Base-by-base conservation (phyloP, 257 asterid species). In the Jacaranda copaia region DNA sequence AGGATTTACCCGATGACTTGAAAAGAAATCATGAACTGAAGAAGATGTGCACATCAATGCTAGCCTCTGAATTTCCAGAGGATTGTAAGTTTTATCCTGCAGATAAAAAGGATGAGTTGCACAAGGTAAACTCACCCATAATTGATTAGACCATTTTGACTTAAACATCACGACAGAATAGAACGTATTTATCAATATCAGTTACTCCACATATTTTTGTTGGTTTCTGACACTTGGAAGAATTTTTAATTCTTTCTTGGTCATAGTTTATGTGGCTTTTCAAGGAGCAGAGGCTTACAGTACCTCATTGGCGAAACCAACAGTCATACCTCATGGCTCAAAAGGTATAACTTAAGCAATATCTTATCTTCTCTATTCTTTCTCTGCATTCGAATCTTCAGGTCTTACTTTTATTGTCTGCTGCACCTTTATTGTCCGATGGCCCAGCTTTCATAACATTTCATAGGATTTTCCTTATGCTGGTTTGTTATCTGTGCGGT, bases 51-150 rank as follows among this genome's bases (percentile, higher is more conserved):
- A 80, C 77, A 36, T 84, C 96, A 70, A 73, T 78, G 72, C 89
- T 95, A 73, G 82, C 93, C 85, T 85, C 99, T 70, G 97, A 91
- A 81, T 91, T 96, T 88, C 99, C 97, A 1, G 96, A 91, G 83
- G 97, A 92, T 81, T 93, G 98, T 56, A 92, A 93, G 80, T 90
- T 93, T 84, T 89, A 87, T 84, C 86, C 91, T 11, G 98, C 93
- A n/a, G 98, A 91, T 76, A 84, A 89, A 65, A 89, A 81, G 85
- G 96, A 96, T 70, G 99, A 93, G 62, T 79, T 96, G 88, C 97
- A 87, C 53, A 91, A 96, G 97, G 99, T 96, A 83, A 70, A 55
- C 61, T 71, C 52, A n/a, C 70, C n/a, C 36, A 40, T 58, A 43
- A 65, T 32, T 46, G 36, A 61, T 60, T 68, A 6, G 8, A 39